Percentiles rank a stretch among this genome's conserved stretches.
phyloP scores from a whole-genome alignment of 352 stramenopile genomes.

The Pythium rhizo-oryzae region DNA sequence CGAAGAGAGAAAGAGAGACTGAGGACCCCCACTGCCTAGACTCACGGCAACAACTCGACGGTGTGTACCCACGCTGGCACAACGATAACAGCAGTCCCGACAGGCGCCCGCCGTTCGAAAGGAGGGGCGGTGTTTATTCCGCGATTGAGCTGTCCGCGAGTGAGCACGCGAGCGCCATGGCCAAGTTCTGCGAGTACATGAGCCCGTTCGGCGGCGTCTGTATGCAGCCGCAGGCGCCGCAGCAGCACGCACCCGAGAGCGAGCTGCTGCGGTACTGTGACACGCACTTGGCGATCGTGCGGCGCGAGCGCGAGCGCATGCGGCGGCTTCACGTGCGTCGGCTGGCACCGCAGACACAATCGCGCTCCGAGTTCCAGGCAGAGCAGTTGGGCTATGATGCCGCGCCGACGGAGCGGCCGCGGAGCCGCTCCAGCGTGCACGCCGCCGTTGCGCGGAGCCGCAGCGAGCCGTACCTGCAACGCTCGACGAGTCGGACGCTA shows the following conservation, averaged over 20 bases:
- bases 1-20: too few relatives aligned
- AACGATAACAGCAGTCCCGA: too few relatives aligned
- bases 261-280: conserved; percentile 20
- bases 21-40: too few relatives aligned
- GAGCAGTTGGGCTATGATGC: neutral
- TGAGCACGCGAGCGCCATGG: conserved; percentile 1
- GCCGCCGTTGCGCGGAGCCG: neutral
- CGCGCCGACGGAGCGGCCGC: too few relatives aligned
- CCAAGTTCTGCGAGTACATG: conserved; percentile 24
- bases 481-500: neutral
- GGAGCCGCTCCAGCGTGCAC: neutral
- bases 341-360: neutral
- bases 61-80: neutral
- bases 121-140: neutral
- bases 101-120: too few relatives aligned
- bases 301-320: conserved; percentile 2
- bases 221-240: conserved; percentile 9
- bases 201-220: conserved; percentile 14
- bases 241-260: neutral
- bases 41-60: too few relatives aligned
- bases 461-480: conserved; percentile 14
- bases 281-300: conserved; percentile 11
- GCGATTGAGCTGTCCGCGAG: neutral
- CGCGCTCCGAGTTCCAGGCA: too few relatives aligned
- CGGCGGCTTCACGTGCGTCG: neutral